Conservation (phyloP, 2,329 filamentous ascomycete genomes). For the Ceratocystis eucalypticola region DNA sequence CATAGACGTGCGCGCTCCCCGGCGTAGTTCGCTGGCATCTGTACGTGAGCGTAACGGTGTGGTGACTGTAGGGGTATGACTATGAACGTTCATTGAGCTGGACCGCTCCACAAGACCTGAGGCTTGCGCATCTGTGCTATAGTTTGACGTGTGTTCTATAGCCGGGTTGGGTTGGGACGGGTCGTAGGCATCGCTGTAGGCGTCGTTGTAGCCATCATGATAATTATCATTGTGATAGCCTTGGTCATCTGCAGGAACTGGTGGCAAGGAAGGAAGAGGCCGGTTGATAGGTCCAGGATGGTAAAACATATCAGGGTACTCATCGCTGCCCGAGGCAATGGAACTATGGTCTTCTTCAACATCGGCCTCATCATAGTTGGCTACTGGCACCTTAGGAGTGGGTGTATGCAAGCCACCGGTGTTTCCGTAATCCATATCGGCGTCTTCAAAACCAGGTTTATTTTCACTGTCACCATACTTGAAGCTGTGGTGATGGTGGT, state of each 20-base stretch:
- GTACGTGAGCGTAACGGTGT: slow-evolving; percentile 87
- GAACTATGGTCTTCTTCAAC: slow-evolving; percentile 72
- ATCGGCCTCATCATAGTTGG: slow-evolving; percentile 88
- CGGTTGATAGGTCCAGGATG: slow-evolving; percentile 63
- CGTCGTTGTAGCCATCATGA: not conserved
- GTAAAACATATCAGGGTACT: slow-evolving; percentile 80
- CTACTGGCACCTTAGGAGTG: slow-evolving; percentile 61
- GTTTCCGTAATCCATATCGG: slow-evolving; percentile 71
- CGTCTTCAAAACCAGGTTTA: slow-evolving; percentile 38
- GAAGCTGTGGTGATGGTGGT: not conserved
- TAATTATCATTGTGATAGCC: not conserved
- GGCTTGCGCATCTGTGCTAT: slow-evolving; percentile 28
- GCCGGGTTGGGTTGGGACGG: not conserved
- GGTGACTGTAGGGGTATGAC: slow-evolving; percentile 62
- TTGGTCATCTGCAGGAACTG: slow-evolving; percentile 24
- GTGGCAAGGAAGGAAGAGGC: slow-evolving; percentile 50
- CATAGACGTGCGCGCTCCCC: slow-evolving; percentile 37
- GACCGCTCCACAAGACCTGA: slow-evolving; percentile 42
- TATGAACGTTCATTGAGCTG: slow-evolving; percentile 71
- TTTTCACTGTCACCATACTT: slow-evolving; percentile 22
- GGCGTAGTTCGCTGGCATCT: slow-evolving; percentile 65
- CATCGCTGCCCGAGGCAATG: slow-evolving; percentile 48
- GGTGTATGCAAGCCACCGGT: slow-evolving; percentile 82
- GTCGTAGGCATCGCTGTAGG: not conserved
- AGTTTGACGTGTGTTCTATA: not conserved